Base-by-base conservation (phyloP, 2,329 filamentous ascomycete species). In the Kalmusia sp. region DNA sequence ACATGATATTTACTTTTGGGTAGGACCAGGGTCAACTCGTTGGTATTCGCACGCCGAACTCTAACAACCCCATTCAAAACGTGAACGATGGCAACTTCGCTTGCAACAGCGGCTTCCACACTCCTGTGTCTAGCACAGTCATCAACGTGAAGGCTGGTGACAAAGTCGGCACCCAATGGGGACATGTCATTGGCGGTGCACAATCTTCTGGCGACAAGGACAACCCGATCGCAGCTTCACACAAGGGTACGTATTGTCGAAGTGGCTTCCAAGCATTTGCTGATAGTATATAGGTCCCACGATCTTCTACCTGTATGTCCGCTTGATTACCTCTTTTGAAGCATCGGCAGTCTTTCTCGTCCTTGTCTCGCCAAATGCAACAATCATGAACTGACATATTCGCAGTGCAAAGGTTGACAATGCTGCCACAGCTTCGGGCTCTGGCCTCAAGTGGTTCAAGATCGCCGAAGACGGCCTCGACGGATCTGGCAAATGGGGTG, bases 141-240 rank as follows among this genome's bases (percentile, higher is more conserved):
- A 79, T 84, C 57, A 71, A 75, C 35, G 78, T 84, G 45, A 76
- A 78, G 14, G 74, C 79, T 2, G 82, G 82, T 11, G 82, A 83
- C 64, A 74, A 77, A 59, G 71, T 84, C 39, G 82, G 82, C 6
- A 76, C 81, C 1, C 79, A 74, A 67, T 84, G 79, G 75, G 80
- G 81, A 35, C 82, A 84, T 61, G 74, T 84, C 45, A 79, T 84
- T 50, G 82, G 82, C 48, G 82, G 82, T 41, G 74, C 78, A 6
- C 81, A 84, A 66, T 77, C 74, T 58, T 48, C 80, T 38, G 75
- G 75, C 57, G 68, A 71, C 17, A 39, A 43, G 37, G 55, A 55
- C 39, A 12, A 55, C 28, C 53, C 53, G 5, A 55, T 55, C 17
- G 53, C 53, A 19, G 31, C 49, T 37, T 55, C 53, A 1, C 53